Evolutionary conservation across 2,329 filamentous ascomycete species (phyloP).

Genomic region (Alternaria ethzedia): DNA sequence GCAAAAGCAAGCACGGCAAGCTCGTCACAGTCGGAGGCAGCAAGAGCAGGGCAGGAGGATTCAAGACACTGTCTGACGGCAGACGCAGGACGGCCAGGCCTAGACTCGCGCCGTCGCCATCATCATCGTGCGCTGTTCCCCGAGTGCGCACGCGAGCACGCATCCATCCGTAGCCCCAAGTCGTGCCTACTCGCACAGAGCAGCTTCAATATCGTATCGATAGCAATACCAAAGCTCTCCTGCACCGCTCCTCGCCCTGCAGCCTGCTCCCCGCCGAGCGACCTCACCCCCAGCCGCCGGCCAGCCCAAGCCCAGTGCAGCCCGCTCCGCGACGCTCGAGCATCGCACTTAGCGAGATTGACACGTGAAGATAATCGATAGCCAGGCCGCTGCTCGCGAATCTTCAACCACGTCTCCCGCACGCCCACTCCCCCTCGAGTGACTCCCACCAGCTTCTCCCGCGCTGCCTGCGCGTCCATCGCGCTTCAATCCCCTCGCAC

Average conservation of each 20-base stretch:
- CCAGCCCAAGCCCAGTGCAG: conserved; percentile 3
- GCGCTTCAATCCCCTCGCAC: conserved; percentile 24
- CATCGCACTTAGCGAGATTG: conserved; percentile 15
- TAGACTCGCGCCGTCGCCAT: conserved; percentile 4
- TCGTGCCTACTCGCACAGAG: conserved; percentile 36
- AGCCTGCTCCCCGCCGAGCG: conserved; percentile 3
- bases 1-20: not conserved
- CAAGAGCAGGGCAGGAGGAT: not conserved
- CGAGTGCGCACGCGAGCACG: conserved; percentile 44
- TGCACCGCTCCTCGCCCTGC: conserved; percentile 14
- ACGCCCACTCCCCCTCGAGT: conserved; percentile 15
- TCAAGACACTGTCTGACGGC: conserved; percentile 2
- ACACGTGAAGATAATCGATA: conserved; percentile 45
- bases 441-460: conserved; percentile 21
- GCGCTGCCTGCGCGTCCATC: conserved; percentile 40
- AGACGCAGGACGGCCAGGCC: not conserved
- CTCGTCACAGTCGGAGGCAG: not conserved
- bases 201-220: not conserved
- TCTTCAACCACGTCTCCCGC: conserved; percentile 22
- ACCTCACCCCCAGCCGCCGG: not conserved
- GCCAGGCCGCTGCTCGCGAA: conserved; percentile 10
- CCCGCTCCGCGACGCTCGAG: conserved; percentile 11
- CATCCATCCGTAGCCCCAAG: conserved; percentile 33
- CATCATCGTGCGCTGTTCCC: conserved; percentile 13
- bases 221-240: not conserved